These are phyloP conservation scores for Boletus coccyginus DNA, from an alignment of 768 basidiomycete species.

Conservation along the genomic window DNA sequence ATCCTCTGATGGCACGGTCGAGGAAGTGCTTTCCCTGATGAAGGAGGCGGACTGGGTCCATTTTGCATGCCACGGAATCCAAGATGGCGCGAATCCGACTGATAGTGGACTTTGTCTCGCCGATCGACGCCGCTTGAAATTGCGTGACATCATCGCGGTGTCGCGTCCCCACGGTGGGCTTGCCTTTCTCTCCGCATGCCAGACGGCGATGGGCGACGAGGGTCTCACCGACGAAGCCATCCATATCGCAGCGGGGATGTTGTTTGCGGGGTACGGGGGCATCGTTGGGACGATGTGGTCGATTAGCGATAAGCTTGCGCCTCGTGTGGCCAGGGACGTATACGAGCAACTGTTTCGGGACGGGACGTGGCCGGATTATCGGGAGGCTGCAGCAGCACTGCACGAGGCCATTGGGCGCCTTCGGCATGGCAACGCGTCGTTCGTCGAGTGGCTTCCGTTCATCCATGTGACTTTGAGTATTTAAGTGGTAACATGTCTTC, in stretches of 20 bases:
- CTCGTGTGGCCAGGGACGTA: constrained; percentile 30
- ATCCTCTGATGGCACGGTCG: constrained; percentile 8
- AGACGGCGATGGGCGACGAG: too few relatives aligned
- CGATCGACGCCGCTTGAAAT: neutral
- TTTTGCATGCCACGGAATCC: too few relatives aligned
- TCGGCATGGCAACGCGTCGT: neutral
- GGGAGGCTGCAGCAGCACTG: neutral
- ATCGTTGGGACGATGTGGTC: constrained; percentile 3
- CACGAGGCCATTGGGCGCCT: neutral
- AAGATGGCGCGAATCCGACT: too few relatives aligned
- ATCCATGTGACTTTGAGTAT: constrained; percentile 3
- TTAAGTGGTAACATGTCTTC: too few relatives aligned
- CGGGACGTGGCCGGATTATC: neutral
- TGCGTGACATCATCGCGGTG: neutral
- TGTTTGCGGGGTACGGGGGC: constrained; percentile 28
- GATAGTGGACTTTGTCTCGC: too few relatives aligned
- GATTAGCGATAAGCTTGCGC: constrained; percentile 25
- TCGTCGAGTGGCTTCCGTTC: constrained; percentile 6
- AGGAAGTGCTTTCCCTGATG: neutral
- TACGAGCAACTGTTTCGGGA: constrained; percentile 19
- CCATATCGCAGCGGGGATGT: constrained; percentile 24
- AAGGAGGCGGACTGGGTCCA: too few relatives aligned
- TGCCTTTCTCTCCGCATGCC: too few relatives aligned
- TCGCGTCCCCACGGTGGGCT: neutral
- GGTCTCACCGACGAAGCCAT: too few relatives aligned